Evolutionary conservation across 345 rosid species (phyloP).

Genomic region (Salix purpurea): DNA sequence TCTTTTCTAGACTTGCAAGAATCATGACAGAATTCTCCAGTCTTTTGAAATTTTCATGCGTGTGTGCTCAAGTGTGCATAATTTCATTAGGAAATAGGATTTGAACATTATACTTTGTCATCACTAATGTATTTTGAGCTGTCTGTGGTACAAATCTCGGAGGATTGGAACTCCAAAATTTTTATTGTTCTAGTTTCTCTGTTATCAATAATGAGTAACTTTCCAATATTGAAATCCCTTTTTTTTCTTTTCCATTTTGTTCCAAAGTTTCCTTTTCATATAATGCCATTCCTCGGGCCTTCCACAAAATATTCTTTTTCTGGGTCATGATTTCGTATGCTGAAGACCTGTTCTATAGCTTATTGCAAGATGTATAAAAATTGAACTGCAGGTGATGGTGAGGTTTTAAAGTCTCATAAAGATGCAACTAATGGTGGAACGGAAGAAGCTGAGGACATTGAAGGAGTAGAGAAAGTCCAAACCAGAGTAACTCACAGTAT

Average conservation of each 20-base stretch:
- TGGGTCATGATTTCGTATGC: neutral
- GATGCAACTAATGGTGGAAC: constrained; percentile 17
- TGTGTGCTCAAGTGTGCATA: no score
- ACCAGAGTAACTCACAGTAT: constrained; percentile 43
- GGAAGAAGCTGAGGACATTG: constrained; percentile 34
- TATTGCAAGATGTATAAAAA: neutral
- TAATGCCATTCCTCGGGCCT: neutral
- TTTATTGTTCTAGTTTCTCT: neutral
- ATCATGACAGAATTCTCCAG: no score
- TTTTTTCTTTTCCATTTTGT: neutral
- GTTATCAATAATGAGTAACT: neutral
- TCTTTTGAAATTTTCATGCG: no score
- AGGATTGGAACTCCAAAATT: neutral
- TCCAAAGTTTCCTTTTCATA: neutral
- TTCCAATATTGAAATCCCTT: neutral
- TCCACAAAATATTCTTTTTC: neutral
- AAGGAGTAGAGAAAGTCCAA: constrained; percentile 22
- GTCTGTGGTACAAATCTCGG: no score
- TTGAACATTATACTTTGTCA: neutral
- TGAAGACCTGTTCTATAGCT: neutral
- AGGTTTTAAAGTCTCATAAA: constrained; percentile 22
- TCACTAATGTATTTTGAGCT: neutral
- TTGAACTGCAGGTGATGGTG: constrained; percentile 35
- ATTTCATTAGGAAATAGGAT: neutral
- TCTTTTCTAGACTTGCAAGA: no score